Conservation (phyloP, 768 basidiomycete genomes). For the Termitomyces sp. region DNA sequence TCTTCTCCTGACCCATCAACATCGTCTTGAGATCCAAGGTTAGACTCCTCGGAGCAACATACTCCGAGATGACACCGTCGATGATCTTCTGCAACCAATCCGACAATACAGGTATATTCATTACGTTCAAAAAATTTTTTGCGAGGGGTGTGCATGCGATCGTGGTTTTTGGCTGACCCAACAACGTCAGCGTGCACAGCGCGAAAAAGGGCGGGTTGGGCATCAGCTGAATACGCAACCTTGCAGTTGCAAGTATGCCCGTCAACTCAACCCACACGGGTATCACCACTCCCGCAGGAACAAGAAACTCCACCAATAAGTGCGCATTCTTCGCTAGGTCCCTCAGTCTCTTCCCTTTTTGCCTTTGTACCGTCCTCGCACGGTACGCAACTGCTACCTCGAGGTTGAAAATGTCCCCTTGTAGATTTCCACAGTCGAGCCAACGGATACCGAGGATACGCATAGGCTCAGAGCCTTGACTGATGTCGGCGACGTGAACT, state of each 20-base stretch:
- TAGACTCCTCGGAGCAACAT: conserved; percentile 71
- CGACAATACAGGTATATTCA: conserved; percentile 71
- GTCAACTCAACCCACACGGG: conserved; percentile 74
- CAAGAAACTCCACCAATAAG: conserved; percentile 67
- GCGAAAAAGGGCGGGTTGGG: conserved; percentile 62
- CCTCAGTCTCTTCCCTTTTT: conserved; percentile 31
- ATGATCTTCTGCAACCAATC: conserved; percentile 68
- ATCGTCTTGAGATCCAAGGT: conserved; percentile 67
- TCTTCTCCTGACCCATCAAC: conserved; percentile 54
- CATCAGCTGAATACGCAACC: conserved; percentile 71
- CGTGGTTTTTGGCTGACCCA: conserved; percentile 67
- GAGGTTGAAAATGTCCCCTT: conserved; percentile 57
- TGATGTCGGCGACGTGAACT: conserved; percentile 71
- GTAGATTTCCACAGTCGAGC: conserved; percentile 30
- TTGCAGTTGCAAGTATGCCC: conserved; percentile 57
- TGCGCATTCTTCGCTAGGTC: conserved; percentile 57
- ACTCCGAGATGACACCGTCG: conserved; percentile 55
- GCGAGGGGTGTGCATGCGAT: conserved; percentile 65
- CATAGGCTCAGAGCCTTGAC: conserved; percentile 64
- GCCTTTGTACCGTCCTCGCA: conserved; percentile 41
- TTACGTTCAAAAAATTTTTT: conserved; percentile 65
- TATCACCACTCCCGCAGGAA: conserved; percentile 41
- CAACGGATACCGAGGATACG: conserved; percentile 67
- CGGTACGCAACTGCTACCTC: conserved; percentile 72
- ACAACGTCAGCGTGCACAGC: conserved; percentile 52